These are phyloP conservation scores for Pseudocercospora ulei DNA, from an alignment of 2,329 filamentous ascomycete species.

Conservation along the genomic window DNA sequence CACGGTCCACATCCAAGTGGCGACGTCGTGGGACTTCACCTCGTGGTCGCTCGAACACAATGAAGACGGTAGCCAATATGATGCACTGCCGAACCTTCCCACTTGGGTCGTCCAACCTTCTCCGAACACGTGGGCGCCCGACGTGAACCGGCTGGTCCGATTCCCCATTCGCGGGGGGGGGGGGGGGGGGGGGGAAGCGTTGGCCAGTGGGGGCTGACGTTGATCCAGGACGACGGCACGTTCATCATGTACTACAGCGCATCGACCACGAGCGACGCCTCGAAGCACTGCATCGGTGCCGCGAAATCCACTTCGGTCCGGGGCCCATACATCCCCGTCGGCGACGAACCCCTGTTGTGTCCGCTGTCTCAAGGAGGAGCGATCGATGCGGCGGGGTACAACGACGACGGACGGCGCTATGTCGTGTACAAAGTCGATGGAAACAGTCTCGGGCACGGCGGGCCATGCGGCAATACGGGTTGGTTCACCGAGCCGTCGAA, in stretches of 20 bases:
- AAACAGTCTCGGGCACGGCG: slow-evolving; percentile 29
- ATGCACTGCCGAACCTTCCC: slow-evolving; percentile 47
- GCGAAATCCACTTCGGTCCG: slow-evolving; percentile 25
- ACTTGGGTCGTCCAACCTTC: slow-evolving; percentile 46
- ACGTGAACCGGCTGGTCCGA: slow-evolving; percentile 43
- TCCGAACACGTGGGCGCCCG: slow-evolving; percentile 52
- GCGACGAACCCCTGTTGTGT: slow-evolving; percentile 26
- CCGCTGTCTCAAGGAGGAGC: slow-evolving; percentile 30
- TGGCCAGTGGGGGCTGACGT: slow-evolving; percentile 30
- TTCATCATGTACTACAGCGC: slow-evolving; percentile 35
- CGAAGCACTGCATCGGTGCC: slow-evolving; percentile 34
- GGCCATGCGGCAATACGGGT: slow-evolving; percentile 31
- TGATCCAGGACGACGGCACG: slow-evolving; percentile 28
- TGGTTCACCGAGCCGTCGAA: slow-evolving; percentile 11
- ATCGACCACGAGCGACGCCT: slow-evolving; percentile 20
- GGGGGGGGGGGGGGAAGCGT: too few relatives aligned
- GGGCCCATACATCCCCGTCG: slow-evolving; percentile 31
- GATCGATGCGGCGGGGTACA: slow-evolving; percentile 32
- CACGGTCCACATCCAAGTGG: slow-evolving; percentile 35
- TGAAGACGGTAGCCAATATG: slow-evolving; percentile 34
- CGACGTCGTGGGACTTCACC: slow-evolving; percentile 34
- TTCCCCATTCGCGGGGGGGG: slow-evolving; percentile 21
- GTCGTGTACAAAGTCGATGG: slow-evolving; percentile 35
- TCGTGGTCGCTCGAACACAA: slow-evolving; percentile 36
- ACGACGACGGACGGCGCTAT: slow-evolving; percentile 31